phyloP scores from a whole-genome alignment of 768 basidiomycete genomes.

The Lactifluus volemus region DNA sequence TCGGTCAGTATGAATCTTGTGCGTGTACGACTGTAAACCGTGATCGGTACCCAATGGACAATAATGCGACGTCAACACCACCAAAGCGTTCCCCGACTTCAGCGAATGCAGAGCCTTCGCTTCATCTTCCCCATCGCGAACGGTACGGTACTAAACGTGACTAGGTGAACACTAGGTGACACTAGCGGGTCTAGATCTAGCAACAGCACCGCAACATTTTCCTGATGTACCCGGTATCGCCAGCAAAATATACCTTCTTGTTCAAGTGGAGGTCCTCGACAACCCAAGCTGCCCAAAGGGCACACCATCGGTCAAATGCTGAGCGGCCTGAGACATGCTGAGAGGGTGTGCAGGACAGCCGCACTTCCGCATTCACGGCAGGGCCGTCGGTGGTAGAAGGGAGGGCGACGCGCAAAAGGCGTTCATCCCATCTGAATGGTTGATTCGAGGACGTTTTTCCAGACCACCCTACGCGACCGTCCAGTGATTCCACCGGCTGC shows the following conservation, averaged over 20 bases:
- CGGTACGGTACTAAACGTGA: no score
- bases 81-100: constrained; percentile 59
- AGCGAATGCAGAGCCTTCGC: constrained; percentile 52
- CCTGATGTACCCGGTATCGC: constrained; percentile 69
- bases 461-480: no score
- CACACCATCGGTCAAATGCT: constrained; percentile 42
- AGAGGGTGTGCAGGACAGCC: constrained; percentile 50
- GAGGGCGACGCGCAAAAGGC: constrained; percentile 24
- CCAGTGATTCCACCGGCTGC: no score
- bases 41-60: constrained; percentile 56
- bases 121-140: constrained; percentile 39
- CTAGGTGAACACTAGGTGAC: no score
- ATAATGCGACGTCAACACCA: constrained; percentile 57
- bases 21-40: neutral
- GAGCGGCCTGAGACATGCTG: constrained; percentile 55
- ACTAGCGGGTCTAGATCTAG: no score
- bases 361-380: constrained; percentile 26
- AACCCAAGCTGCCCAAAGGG: constrained; percentile 62
- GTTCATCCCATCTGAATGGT: constrained; percentile 28
- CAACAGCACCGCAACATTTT: no score
- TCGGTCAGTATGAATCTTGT: neutral
- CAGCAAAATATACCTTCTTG: constrained; percentile 54
- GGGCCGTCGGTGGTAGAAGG: constrained; percentile 10
- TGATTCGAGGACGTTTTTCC: no score
- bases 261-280: constrained; percentile 41